Evolutionary conservation across 768 basidiomycete species (phyloP), one percentile per base, ranked within the genome.

Genomic region (Leccinum obscurum): DNA sequence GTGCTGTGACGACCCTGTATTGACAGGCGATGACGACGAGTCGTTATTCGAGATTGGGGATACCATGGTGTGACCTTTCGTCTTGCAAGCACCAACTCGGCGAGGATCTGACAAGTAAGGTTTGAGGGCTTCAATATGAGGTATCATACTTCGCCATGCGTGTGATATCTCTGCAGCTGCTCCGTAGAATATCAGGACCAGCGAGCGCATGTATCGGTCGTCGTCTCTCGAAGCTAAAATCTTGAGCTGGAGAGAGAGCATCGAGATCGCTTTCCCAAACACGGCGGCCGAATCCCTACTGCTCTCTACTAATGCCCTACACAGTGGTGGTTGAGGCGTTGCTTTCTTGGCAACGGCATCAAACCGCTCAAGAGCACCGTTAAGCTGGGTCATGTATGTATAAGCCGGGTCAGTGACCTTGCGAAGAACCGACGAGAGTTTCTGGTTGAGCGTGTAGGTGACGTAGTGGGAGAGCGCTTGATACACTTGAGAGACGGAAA

Each of bases 401-500:
- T 86, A 88, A 2, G 94, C 92, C 13, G 93, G 90, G 63, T 93
- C 89, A 58, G 98, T 83, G 30, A 96, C 89, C 69, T 93, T 92
- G 52, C 84, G 80, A 59, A 98, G 81, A 7, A 92, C 84, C 4
- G 87, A 85, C 6, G 93, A 86, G 28, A 95, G 80, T 22, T 92
- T 85, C 55, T 95, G 92, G 68, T 94, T 88, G 61, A 88, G 84
- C 32, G 89, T 89, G 63, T 90, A 90, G 22, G 88, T 81, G 37
- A 89, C 88, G 74, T 95, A 96, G 66, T 95, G 92, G 55, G 92
- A 87, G 48, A 99, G 77, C 0, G 92, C 87, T 65, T 94, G 87
- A 70, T 96, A 90, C 48, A 98, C 84, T 75, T 98, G 95, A 46
- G 92, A 92, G 63, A 94, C 81, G 3, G 93, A 90, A 70, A 97